These are phyloP conservation scores for Fraxinus velutina DNA, from an alignment of 305 asterid genomes.

Conservation along the genomic window DNA sequence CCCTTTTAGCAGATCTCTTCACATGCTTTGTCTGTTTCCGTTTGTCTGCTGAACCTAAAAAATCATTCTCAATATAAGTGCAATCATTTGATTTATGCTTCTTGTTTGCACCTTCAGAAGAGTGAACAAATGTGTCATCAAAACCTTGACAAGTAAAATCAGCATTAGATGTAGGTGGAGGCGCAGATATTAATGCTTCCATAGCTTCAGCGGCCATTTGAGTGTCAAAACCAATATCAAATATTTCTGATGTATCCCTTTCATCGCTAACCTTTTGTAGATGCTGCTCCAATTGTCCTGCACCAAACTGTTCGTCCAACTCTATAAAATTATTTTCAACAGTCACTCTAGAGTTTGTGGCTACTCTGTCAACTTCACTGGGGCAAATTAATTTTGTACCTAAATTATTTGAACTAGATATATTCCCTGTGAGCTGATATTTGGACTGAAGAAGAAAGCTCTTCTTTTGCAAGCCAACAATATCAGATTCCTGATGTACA, in stretches of 20 bases:
- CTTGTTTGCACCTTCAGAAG: conserved; percentile 21
- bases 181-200: conserved; percentile 55
- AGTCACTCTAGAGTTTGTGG: conserved; percentile 21
- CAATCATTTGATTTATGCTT: conserved; percentile 19
- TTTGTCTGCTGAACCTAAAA: conserved; percentile 37
- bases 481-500: conserved; percentile 26
- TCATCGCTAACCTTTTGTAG: conserved; percentile 31
- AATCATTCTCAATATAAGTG: conserved; percentile 25
- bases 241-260: conserved; percentile 30
- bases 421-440: conserved; percentile 28
- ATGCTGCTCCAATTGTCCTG: conserved; percentile 23
- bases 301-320: conserved; percentile 32
- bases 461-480: conserved; percentile 25
- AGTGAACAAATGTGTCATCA: conserved; percentile 17
- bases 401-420: conserved; percentile 8
- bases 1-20: conserved; percentile 24
- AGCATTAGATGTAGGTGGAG: conserved; percentile 35
- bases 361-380: conserved; percentile 21
- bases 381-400: conserved; percentile 22
- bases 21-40: conserved; percentile 36
- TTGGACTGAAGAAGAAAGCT: conserved; percentile 28
- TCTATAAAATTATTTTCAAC: conserved; percentile 29
- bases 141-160: conserved; percentile 32
- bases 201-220: conserved; percentile 94
- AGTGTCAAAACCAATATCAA: conserved; percentile 66